These are phyloP conservation scores for Excoecaria agallocha DNA, from an alignment of 345 rosid species.

Conservation along the genomic window DNA sequence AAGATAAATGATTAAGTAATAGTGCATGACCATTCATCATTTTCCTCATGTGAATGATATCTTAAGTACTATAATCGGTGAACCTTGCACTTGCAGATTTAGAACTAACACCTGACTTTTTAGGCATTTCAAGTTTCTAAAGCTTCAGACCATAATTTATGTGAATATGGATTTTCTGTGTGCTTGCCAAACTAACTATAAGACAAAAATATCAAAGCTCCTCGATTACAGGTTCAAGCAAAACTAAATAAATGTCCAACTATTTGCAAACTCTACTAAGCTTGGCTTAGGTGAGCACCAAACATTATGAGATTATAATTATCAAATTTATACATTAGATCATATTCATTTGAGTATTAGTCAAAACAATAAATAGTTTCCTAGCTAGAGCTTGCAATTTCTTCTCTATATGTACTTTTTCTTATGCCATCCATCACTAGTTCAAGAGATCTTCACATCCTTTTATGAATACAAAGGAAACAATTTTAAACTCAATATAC, in stretches of 20 bases:
- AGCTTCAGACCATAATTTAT: constrained; percentile 1
- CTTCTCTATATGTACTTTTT: background rate
- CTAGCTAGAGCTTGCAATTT: background rate
- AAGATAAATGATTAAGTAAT: too few relatives aligned
- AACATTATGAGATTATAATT: background rate
- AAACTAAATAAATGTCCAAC: background rate
- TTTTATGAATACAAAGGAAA: background rate
- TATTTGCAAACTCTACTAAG: background rate
- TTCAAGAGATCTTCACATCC: background rate
- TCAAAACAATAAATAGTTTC: background rate
- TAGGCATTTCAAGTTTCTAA: too few relatives aligned
- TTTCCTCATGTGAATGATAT: too few relatives aligned
- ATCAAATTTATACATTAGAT: background rate
- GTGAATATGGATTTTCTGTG: background rate
- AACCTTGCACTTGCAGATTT: too few relatives aligned
- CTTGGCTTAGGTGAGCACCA: too few relatives aligned
- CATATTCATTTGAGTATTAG: background rate
- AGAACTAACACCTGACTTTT: too few relatives aligned
- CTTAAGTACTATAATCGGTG: too few relatives aligned
- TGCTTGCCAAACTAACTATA: background rate
- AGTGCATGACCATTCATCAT: too few relatives aligned
- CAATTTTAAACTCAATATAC: constrained; percentile 7
- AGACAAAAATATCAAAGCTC: background rate
- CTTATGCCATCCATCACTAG: background rate
- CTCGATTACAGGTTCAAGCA: background rate